phyloP scores from a whole-genome alignment of 106 monocot species.

The Dactylorhiza incarnata region DNA sequence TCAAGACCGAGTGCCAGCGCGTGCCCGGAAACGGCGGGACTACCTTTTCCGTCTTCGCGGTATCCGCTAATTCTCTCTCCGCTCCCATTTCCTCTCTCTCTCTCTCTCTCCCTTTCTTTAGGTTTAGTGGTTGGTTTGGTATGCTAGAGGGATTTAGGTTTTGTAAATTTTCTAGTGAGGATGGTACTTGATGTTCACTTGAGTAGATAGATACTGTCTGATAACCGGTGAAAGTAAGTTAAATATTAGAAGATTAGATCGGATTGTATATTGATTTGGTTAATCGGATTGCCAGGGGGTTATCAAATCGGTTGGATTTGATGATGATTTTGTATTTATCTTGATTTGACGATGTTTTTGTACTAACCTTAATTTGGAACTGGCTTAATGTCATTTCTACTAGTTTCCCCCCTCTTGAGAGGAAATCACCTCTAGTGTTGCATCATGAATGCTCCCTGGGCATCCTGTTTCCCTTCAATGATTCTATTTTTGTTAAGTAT shows the following conservation, averaged over 20 bases:
- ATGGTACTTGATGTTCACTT: not conserved
- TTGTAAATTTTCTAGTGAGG: not conserved
- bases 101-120: not conserved
- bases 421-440: no score
- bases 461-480: not conserved
- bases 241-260: not conserved
- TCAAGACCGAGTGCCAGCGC: constrained; percentile 60
- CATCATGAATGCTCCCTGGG: not conserved
- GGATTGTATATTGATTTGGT: not conserved
- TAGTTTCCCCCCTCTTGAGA: not conserved
- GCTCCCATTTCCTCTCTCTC: not conserved
- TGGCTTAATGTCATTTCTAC: not conserved
- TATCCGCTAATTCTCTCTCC: constrained; percentile 12
- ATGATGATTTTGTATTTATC: no score
- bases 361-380: no score
- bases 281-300: no score
- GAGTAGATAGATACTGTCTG: not conserved
- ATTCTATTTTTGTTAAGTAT: no score
- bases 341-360: no score
- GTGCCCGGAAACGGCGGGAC: constrained; percentile 32
- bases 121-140: not conserved
- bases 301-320: no score
- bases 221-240: not conserved
- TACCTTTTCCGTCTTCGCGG: constrained; percentile 76
- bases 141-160: not conserved